Conservation (phyloP, 2,329 filamentous ascomycete species). For the Colletotrichum cuscutae region DNA sequence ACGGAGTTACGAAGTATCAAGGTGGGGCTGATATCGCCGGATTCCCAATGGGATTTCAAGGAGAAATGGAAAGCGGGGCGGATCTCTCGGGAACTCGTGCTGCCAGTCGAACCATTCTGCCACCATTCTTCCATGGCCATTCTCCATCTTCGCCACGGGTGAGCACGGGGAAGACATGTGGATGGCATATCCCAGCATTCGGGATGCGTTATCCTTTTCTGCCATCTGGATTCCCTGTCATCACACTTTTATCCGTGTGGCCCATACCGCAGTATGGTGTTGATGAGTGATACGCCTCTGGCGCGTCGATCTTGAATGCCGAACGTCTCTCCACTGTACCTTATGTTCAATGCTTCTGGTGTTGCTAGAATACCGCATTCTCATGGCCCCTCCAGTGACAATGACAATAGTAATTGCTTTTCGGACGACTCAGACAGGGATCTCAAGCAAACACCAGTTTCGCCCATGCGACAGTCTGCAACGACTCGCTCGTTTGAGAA, state of each 20-base stretch:
- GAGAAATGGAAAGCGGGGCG: not conserved
- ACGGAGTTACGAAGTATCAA: not conserved
- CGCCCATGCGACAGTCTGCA: not conserved
- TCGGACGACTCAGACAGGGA: not conserved
- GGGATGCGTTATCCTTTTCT: conserved; percentile 9
- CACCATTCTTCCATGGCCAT: not conserved
- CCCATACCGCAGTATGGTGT: too few species aligned
- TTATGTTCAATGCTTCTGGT: too few species aligned
- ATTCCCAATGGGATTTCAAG: not conserved
- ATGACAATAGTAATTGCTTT: not conserved
- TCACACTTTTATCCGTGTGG: not conserved
- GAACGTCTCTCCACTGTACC: too few species aligned
- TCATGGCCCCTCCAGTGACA: too few species aligned
- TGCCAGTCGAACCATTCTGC: conserved; percentile 11
- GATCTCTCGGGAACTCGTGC: not conserved
- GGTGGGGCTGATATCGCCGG: not conserved
- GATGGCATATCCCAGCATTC: not conserved
- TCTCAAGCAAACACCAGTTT: not conserved
- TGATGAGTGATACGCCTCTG: not conserved
- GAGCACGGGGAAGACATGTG: not conserved
- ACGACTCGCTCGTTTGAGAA: not conserved
- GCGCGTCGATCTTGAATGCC: not conserved
- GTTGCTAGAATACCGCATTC: too few species aligned
- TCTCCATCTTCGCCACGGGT: not conserved
- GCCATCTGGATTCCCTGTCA: conserved; percentile 6